Base-by-base conservation (phyloP, 805 yeast genomes). In the Starmerella floricola region DNA sequence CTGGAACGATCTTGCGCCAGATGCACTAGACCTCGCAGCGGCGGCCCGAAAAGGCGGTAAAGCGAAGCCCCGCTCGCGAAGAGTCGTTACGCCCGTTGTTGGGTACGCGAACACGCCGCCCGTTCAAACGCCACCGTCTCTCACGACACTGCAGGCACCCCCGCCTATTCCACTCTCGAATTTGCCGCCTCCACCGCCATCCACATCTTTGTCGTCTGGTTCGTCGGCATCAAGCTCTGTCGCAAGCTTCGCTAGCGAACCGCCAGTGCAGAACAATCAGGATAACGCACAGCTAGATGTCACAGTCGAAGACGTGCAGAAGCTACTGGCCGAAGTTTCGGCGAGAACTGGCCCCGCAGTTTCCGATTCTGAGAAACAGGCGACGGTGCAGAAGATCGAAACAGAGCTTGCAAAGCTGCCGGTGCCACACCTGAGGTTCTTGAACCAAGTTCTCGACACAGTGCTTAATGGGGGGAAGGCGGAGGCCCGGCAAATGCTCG, bases 401-500 rank as follows among this genome's bases (percentile, higher is more conserved):
- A 6, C 10, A 10, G 10, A n/a, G 4, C 12, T 46, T 2, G 41
- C 47, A 13, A 27, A 18, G 2, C 38, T 46, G 16, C 11, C 31
- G 5, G 27, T 20, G 8, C 28, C 19, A 21, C 50, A 46, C 13
- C 37, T 42, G 5, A 15, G 8, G 17, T 33, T 40, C 23, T n/a
- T 48, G 11, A n/a, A 33, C 12, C 8, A 21, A 3, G 48, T 29
- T 3, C 45, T 48, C 36, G 41, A 52, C 13, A 36, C 19, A 66
- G 65, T 41, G 6, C n/a, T 26, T 15, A 23, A 11, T 15, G 36
- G 21, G 10, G 31, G 27, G n/a, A n/a, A n/a, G n/a, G 4, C 3
- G 8, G 26, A 32, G 16, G 47, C 47, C 12, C 28, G 26, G 42
- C 59, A 53, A 44, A 54, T 50, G 37, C 64, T 64, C 39, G 68